Evolutionary conservation across 2,329 filamentous ascomycete species (phyloP).

Genomic region (Dothideomycetes sp.): DNA sequence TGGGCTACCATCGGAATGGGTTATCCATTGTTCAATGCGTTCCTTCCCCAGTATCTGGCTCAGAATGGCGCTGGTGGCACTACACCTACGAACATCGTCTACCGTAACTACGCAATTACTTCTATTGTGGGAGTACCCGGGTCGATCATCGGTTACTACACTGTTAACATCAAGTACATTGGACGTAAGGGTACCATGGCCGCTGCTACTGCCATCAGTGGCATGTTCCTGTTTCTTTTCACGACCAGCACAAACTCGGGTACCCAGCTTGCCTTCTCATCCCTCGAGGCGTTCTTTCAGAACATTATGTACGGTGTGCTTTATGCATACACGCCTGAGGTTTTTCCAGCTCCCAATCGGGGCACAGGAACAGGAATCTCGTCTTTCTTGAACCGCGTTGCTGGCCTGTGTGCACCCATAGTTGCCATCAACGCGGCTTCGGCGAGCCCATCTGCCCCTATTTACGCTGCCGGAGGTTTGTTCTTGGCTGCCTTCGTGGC

Average conservation of each 20-base stretch:
- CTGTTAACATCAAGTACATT: slow-evolving; percentile 59
- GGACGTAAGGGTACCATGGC: slow-evolving; percentile 66
- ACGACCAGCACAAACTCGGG: slow-evolving; percentile 44
- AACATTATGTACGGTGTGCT: slow-evolving; percentile 70
- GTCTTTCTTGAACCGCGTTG: slow-evolving; percentile 58
- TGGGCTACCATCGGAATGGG: slow-evolving; percentile 79
- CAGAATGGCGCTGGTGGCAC: slow-evolving; percentile 35
- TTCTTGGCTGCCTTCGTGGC: slow-evolving; percentile 33
- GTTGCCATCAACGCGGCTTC: slow-evolving; percentile 41
- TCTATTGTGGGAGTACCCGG: slow-evolving; percentile 68
- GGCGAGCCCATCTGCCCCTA: slow-evolving; percentile 28
- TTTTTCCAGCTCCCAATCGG: slow-evolving; percentile 61
- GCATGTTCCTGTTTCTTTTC: slow-evolving; percentile 58
- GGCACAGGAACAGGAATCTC: slow-evolving; percentile 64
- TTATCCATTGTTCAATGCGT: slow-evolving; percentile 81
- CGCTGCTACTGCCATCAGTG: slow-evolving; percentile 54
- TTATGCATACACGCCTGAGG: slow-evolving; percentile 67
- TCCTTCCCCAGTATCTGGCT: slow-evolving; percentile 76
- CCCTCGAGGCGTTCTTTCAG: slow-evolving; percentile 56
- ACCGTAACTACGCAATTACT: slow-evolving; percentile 75
- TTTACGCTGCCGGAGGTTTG: slow-evolving; percentile 31
- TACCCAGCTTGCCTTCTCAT: slow-evolving; percentile 54
- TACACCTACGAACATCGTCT: slow-evolving; percentile 30
- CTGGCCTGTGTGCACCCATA: slow-evolving; percentile 57
- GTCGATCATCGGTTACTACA: slow-evolving; percentile 59